phyloP scores from a whole-genome alignment of 148 eudicot genomes.

The Rhododendron williamsianum region DNA sequence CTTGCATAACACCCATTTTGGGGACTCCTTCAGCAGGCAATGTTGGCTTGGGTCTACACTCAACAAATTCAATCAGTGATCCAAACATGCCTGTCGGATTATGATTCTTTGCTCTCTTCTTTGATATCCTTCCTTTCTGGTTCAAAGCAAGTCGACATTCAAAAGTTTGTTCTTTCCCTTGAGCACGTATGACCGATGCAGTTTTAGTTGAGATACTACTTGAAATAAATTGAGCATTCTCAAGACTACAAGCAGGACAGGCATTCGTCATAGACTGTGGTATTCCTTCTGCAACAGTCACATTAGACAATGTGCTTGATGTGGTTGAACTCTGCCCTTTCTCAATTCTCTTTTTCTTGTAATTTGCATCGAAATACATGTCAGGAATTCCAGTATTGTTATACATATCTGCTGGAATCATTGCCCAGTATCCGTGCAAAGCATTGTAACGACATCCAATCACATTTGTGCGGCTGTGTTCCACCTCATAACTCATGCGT shows the following conservation, averaged over 20 bases:
- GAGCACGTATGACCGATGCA: background rate
- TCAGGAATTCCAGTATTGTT: background rate
- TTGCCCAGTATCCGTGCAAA: background rate
- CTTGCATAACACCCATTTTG: background rate
- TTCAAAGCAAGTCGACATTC: background rate
- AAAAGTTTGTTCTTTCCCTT: background rate
- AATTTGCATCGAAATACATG: background rate
- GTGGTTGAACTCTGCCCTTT: slow-evolving; percentile 1
- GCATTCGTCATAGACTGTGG: background rate
- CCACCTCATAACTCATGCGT: background rate
- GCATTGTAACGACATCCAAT: background rate
- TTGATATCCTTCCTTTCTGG: background rate
- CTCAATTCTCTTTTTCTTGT: background rate
- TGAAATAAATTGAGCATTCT: background rate
- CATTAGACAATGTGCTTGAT: background rate
- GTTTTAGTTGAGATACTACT: background rate
- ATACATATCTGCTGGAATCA: background rate
- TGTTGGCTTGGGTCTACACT: background rate
- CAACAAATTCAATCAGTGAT: background rate
- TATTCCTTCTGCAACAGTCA: background rate
- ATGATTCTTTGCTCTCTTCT: background rate
- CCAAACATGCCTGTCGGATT: background rate
- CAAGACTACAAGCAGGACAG: background rate
- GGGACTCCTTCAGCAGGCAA: background rate
- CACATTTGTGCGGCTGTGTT: background rate